Base-by-base conservation (phyloP, 257 asterid genomes). In the Capsicum chinense region DNA sequence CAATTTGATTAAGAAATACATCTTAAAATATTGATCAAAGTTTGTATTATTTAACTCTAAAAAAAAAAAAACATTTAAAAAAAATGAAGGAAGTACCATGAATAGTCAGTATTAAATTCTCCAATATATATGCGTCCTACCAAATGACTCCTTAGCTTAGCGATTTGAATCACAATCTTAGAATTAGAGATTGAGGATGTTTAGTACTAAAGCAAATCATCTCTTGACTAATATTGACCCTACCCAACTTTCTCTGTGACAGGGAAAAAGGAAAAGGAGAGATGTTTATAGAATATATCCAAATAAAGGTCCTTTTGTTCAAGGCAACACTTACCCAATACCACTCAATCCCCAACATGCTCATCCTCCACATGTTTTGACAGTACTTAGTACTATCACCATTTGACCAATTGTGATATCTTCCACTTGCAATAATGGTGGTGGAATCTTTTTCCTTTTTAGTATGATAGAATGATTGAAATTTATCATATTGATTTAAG, bases 361-460 rank as follows among this genome's bases (percentile, higher is more conserved):
- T 79, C 83, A 84, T 79, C 87, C 84, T 76, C 84, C 81, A 76
- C 62, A n/a, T 33, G 71, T 81, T 86, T 86, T 83, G 56, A 86
- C 54, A 79, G 17, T 7, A 9, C 44, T 21, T 63, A 13, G 5
- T 17, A n/a, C 13, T 60, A 13, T 54, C 39, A 5, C 16, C 67
- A 9, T 81, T 85, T 78, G 86, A 81, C 84, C 85, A 80, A 48
- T 7, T 79, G 64, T 17, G 17, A 47, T 11, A 74, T 21, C 0
- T 74, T 50, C 4, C 48, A 6, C 11, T 9, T 48, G 80, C 42
- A 48, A 21, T 19, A 68, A 68, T 68, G 54, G n/a, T 70, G 15
- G 16, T 17, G 79, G 57, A 44, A 70, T 70, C 79, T 70, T 44
- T 44, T 37, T 0, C 4, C 0, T 9, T 9, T 9, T 9, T 9